Conservation (phyloP, 331 rosid species). For the Quercus phellos region DNA sequence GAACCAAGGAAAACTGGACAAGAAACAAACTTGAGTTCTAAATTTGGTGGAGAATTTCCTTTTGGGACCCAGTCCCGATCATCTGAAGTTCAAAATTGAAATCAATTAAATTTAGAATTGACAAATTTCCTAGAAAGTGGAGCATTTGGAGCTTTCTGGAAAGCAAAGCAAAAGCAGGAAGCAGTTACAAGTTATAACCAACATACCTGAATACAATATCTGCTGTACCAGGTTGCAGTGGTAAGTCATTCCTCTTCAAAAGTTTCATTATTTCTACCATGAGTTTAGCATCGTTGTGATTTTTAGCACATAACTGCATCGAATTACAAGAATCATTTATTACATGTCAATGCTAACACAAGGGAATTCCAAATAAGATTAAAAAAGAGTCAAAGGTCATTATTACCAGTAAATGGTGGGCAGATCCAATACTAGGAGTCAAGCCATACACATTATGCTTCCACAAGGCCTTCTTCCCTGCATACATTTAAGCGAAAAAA, state of each 20-base stretch:
- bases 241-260: conserved; percentile 55
- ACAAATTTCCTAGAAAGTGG: neutral
- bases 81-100: neutral
- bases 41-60: neutral
- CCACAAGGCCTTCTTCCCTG: conserved; percentile 88
- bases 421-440: conserved; percentile 68
- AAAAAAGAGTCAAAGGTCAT: conserved; percentile 15
- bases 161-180: conserved; percentile 13
- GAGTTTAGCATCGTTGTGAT: conserved; percentile 57
- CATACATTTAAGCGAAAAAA: conserved; percentile 13
- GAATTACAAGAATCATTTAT: conserved; percentile 21
- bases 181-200: neutral
- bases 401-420: conserved; percentile 75
- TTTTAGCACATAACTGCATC: conserved; percentile 61
- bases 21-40: neutral
- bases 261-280: conserved; percentile 76
- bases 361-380: conserved; percentile 11
- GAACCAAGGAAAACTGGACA: neutral
- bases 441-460: conserved; percentile 81
- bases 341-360: conserved; percentile 3
- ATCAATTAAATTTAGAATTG: conserved; percentile 4
- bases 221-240: conserved; percentile 89
- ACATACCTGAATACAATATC: conserved; percentile 81
- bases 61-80: neutral
- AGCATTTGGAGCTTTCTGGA: neutral